A percentile compares a stretch with the other conserved stretches of the same genome.
Conservation (phyloP, 1,284 basidiomycete genomes). For the Peniophora sp. region DNA sequence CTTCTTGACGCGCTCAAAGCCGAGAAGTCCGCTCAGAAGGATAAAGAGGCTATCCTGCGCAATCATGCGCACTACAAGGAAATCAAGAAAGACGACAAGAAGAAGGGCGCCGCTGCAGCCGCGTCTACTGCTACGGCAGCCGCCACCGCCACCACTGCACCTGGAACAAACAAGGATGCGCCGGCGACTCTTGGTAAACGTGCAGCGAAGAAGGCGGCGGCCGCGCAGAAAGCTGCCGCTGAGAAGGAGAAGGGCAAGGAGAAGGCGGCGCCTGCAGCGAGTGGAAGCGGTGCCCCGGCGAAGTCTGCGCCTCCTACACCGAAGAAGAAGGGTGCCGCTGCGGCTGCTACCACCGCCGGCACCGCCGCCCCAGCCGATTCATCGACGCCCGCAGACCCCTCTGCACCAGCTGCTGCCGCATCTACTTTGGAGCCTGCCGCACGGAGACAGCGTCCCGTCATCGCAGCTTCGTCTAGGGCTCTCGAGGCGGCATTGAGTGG, state of each 20-base stretch:
- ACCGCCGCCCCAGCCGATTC: constrained; percentile 2
- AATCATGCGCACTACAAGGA: constrained; percentile 66
- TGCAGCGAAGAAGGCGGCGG: constrained; percentile 29
- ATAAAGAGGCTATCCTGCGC: constrained; percentile 61
- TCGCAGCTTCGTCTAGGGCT: constrained; percentile 53
- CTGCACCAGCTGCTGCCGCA: constrained; percentile 5
- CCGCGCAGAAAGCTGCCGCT: constrained; percentile 14
- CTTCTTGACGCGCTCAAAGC: constrained; percentile 84
- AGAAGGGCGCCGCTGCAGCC: constrained; percentile 26
- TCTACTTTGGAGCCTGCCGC: constrained; percentile 7
- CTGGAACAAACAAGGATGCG: constrained; percentile 34
- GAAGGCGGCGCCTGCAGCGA: constrained; percentile 4
- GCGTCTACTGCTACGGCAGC: constrained; percentile 6
- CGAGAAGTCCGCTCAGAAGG: constrained; percentile 64
- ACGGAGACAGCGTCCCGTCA: constrained; percentile 37
- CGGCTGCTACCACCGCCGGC: constrained; percentile 6
- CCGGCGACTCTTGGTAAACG: not conserved
- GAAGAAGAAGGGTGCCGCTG: constrained; percentile 2
- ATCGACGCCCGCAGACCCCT: constrained; percentile 11
- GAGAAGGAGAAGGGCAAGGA: constrained; percentile 9
- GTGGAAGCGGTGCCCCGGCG: constrained; percentile 2
- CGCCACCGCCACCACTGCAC: constrained; percentile 14
- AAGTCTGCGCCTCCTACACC: not conserved
- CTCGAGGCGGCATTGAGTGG: constrained; percentile 59
- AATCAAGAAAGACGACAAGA: constrained; percentile 48